Conservation (phyloP, 495 filamentous ascomycete species). For the Talaromyces ruber region DNA sequence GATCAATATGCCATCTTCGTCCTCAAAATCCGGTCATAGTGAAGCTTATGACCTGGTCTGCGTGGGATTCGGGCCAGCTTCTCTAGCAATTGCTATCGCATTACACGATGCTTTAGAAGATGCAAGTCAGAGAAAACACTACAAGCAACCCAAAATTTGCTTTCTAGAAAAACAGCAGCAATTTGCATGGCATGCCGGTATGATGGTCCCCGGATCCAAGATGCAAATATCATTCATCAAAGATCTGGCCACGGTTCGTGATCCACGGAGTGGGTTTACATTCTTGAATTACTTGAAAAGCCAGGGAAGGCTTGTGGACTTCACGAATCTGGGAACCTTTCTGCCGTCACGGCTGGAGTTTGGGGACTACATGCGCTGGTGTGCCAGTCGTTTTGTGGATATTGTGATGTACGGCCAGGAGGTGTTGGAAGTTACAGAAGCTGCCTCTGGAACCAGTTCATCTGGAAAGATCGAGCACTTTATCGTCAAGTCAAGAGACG, state of each 20-base stretch:
- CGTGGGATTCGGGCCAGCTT: slow-evolving; percentile 89
- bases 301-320: slow-evolving; percentile 71
- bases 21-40: background rate
- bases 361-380: slow-evolving; percentile 94
- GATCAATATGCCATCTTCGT: background rate
- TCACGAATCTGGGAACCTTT: slow-evolving; percentile 86
- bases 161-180: slow-evolving; percentile 79
- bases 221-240: slow-evolving; percentile 99
- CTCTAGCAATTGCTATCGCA: slow-evolving; percentile 85
- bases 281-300: slow-evolving; percentile 89
- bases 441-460: slow-evolving; percentile 28
- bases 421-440: slow-evolving; percentile 49
- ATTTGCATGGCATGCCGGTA: slow-evolving; percentile 91
- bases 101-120: slow-evolving; percentile 60
- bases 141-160: slow-evolving; percentile 54
- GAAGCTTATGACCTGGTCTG: slow-evolving; percentile 71
- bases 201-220: slow-evolving; percentile 84
- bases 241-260: slow-evolving; percentile 80
- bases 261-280: slow-evolving; percentile 86
- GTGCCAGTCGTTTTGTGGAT: slow-evolving; percentile 69
- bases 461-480: slow-evolving; percentile 42
- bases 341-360: slow-evolving; percentile 80
- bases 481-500: slow-evolving; percentile 44
- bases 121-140: slow-evolving; percentile 14
- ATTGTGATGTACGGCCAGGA: slow-evolving; percentile 72